Conservation (phyloP, 306 rosid species). For the Chamaecrista fasciculata region DNA sequence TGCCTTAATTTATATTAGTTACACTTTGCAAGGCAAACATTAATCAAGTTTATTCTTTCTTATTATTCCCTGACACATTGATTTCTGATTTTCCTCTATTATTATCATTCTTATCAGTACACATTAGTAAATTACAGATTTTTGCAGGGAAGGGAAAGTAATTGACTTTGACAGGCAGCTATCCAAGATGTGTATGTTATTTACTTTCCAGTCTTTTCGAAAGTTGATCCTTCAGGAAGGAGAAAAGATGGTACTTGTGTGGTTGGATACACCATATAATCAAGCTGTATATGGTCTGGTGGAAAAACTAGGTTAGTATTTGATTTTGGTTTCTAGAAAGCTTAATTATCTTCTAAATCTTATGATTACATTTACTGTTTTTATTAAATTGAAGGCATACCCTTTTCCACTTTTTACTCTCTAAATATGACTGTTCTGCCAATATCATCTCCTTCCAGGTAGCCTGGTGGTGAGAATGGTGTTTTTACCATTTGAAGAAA, state of each 20-base stretch:
- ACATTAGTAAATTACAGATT: constrained; percentile 9
- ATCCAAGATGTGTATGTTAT: constrained; percentile 78
- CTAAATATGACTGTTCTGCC: constrained; percentile 14
- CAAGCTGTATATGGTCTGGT: constrained; percentile 94
- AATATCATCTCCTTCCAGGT: constrained; percentile 54
- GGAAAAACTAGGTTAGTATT: constrained; percentile 73
- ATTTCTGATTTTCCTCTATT: neutral
- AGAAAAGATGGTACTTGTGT: constrained; percentile 90
- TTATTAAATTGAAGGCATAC: neutral
- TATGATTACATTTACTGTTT: neutral
- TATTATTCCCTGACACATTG: neutral
- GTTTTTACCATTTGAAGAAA: constrained; percentile 97
- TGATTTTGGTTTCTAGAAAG: constrained; percentile 14
- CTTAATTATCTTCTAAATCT: constrained; percentile 23
- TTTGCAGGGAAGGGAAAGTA: constrained; percentile 59
- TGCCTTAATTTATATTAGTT: neutral
- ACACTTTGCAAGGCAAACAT: constrained; percentile 11
- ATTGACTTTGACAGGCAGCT: constrained; percentile 69
- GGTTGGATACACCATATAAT: constrained; percentile 90
- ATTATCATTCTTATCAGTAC: neutral
- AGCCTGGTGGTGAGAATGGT: constrained; percentile 93
- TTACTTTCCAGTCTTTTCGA: constrained; percentile 78
- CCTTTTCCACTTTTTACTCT: neutral
- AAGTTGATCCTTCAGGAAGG: constrained; percentile 98
- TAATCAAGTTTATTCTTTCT: neutral